A percentile compares a stretch with the other conserved stretches of the same genome.
Conservation (phyloP, 306 rosid genomes). For the Trifolium subterraneum region DNA sequence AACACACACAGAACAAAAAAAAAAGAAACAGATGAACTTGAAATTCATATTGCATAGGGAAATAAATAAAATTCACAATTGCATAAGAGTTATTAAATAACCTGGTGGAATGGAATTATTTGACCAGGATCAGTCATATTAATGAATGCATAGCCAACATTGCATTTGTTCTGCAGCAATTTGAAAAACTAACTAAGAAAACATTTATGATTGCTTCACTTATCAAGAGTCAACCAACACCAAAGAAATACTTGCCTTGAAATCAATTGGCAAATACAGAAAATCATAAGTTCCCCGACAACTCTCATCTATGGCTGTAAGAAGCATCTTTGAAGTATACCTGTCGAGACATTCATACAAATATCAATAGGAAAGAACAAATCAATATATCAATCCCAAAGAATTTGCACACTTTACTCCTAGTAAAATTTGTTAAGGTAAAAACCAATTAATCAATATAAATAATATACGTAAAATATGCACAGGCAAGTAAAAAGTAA, state of each 20-base stretch:
- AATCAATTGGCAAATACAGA: conserved; percentile 87
- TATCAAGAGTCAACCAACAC: conserved; percentile 34
- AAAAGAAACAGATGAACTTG: conserved; percentile 18
- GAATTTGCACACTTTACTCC: conserved; percentile 11
- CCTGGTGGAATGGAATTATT: conserved; percentile 84
- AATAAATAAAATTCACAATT: conserved; percentile 18
- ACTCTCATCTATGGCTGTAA: conserved; percentile 82
- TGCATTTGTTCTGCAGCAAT: conserved; percentile 81
- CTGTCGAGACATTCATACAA: conserved; percentile 47
- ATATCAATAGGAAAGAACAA: conserved; percentile 26
- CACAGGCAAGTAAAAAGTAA: conserved; percentile 13
- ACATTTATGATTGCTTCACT: conserved; percentile 24
- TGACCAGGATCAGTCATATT: conserved; percentile 82
- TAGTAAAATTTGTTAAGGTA: conserved; percentile 13
- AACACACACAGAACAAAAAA: conserved; percentile 22
- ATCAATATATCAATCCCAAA: conserved; percentile 8
- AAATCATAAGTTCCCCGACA: conserved; percentile 90
- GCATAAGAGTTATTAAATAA: conserved; percentile 35
- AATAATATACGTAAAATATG: conserved; percentile 15
- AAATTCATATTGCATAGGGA: conserved; percentile 22
- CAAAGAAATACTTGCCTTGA: conserved; percentile 65
- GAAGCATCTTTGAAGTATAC: conserved; percentile 93
- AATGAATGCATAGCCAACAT: conserved; percentile 94
- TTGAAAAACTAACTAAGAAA: conserved; percentile 39
- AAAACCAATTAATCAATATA: conserved; percentile 20